A percentile compares a stretch with the other conserved stretches of the same genome.
These are phyloP conservation scores for Globisporangium lucens DNA, from an alignment of 352 stramenopile genomes.

Conservation along the genomic window DNA sequence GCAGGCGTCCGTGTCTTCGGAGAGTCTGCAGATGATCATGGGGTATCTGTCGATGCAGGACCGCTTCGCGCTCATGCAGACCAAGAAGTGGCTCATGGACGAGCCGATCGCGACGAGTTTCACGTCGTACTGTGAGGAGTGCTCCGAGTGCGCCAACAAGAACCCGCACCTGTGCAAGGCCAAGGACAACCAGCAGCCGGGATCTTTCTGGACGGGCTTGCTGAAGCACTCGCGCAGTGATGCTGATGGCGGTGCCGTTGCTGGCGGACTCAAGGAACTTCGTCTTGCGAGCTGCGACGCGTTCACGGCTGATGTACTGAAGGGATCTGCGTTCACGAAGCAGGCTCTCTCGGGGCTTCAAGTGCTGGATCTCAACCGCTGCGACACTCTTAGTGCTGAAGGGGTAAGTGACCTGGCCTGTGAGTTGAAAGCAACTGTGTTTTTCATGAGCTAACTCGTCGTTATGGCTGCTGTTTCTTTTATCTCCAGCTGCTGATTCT, in stretches of 20 bases:
- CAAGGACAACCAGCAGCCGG: conserved; percentile 27
- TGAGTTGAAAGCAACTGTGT: background rate
- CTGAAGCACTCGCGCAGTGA: conserved; percentile 28
- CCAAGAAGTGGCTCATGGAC: conserved; percentile 32
- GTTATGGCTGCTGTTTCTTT: background rate
- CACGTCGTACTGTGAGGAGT: conserved; percentile 61
- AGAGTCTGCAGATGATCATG: conserved; percentile 59
- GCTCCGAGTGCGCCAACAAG: conserved; percentile 40
- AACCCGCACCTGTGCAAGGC: conserved; percentile 57
- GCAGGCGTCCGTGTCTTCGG: conserved; percentile 21
- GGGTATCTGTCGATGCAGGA: conserved; percentile 53
- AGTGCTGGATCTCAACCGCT: conserved; percentile 66
- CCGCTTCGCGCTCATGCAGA: conserved; percentile 55
- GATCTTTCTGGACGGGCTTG: conserved; percentile 57
- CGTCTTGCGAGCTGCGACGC: conserved; percentile 48
- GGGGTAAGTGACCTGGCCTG: conserved; percentile 20
- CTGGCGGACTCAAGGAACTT: conserved; percentile 35
- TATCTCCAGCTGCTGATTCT: conserved; percentile 26
- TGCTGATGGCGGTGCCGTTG: background rate
- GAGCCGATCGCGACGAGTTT: conserved; percentile 41
- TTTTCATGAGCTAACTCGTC: background rate
- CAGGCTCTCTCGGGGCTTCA: conserved; percentile 37
- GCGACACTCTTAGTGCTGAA: conserved; percentile 35
- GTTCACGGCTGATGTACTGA: conserved; percentile 42
- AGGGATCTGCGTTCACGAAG: conserved; percentile 17